Conservation (phyloP, 2,329 filamentous ascomycete genomes). For the Malbranchea cinnamomea region DNA sequence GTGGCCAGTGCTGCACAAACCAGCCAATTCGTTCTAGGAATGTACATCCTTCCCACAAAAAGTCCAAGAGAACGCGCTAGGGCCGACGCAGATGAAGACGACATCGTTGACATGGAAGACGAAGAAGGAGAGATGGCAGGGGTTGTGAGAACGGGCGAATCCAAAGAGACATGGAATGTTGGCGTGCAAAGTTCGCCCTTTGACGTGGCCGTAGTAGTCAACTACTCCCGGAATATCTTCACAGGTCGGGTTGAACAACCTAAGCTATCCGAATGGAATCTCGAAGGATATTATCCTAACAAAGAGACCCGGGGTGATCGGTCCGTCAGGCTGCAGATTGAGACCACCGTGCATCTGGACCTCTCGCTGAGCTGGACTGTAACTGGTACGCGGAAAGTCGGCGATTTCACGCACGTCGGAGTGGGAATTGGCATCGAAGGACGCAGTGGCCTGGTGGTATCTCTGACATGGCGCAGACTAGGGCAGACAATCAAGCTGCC, state of each 20-base stretch:
- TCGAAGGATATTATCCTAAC: slow-evolving; percentile 24
- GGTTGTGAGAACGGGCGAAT: slow-evolving; percentile 11
- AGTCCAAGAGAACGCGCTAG: slow-evolving; percentile 4
- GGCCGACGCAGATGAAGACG: slow-evolving; percentile 7
- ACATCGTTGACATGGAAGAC: slow-evolving; percentile 17
- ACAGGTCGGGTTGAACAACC: slow-evolving; percentile 18
- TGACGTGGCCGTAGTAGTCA: slow-evolving; percentile 17
- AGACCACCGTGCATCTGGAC: slow-evolving; percentile 15
- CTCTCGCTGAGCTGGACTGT: slow-evolving; percentile 21
- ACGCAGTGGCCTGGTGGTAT: slow-evolving; percentile 21
- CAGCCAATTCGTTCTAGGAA: slow-evolving; percentile 22
- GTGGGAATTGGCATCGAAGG: slow-evolving; percentile 24
- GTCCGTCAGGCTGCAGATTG: slow-evolving; percentile 21
- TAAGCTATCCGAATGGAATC: slow-evolving; percentile 25
- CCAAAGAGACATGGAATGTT: slow-evolving; percentile 21
- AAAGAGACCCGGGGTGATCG: slow-evolving; percentile 16
- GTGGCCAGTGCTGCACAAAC: background rate
- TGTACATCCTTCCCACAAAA: slow-evolving; percentile 17
- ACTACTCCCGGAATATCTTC: slow-evolving; percentile 25
- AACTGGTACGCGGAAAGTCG: slow-evolving; percentile 22
- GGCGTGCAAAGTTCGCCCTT: slow-evolving; percentile 17
- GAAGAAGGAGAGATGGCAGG: slow-evolving; percentile 13
- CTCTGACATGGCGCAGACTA: slow-evolving; percentile 26
- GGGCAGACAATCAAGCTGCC: slow-evolving; percentile 27
- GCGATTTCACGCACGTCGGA: slow-evolving; percentile 24